Conservation (phyloP, 768 basidiomycete genomes). For the Tremella fuciformis region DNA sequence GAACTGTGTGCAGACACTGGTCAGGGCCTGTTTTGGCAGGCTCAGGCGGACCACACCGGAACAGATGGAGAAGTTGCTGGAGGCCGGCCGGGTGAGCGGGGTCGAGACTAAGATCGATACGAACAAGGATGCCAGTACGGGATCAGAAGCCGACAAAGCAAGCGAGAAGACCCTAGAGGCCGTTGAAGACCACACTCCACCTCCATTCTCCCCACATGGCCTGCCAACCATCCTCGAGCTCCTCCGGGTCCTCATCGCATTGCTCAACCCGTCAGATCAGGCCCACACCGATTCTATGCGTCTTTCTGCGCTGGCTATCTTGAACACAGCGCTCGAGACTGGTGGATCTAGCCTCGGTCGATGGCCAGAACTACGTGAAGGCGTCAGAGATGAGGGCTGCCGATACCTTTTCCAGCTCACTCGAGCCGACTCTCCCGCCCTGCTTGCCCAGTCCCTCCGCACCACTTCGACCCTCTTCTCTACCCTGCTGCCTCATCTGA, state of each 20-base stretch:
- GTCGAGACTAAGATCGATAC: conserved; percentile 25
- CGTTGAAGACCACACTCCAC: conserved; percentile 12
- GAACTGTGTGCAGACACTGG: conserved; percentile 80
- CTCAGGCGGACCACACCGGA: conserved; percentile 53
- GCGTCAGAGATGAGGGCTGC: conserved; percentile 85
- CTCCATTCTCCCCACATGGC: conserved; percentile 62
- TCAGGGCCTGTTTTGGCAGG: conserved; percentile 73
- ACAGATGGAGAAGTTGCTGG: conserved; percentile 31
- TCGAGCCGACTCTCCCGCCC: conserved; percentile 75
- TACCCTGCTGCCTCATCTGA: conserved; percentile 78
- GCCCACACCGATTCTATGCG: conserved; percentile 96
- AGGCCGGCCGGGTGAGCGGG: conserved; percentile 17
- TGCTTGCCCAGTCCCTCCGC: conserved; percentile 77
- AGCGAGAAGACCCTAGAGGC: conserved; percentile 4
- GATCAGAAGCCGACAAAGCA: background rate
- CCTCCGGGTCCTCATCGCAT: conserved; percentile 87
- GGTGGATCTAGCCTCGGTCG: conserved; percentile 71
- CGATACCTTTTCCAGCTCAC: conserved; percentile 96
- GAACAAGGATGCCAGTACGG: conserved; percentile 5
- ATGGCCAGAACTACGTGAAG: conserved; percentile 71
- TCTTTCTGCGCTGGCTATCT: conserved; percentile 76
- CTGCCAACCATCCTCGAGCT: conserved; percentile 89
- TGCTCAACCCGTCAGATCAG: conserved; percentile 89
- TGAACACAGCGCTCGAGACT: conserved; percentile 83
- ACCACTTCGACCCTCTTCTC: conserved; percentile 84